Percentiles rank a stretch among this genome's conserved stretches.
These are phyloP conservation scores for Tripterygium wilfordii DNA, from an alignment of 177 flowering plant genomes.

Conservation along the genomic window DNA sequence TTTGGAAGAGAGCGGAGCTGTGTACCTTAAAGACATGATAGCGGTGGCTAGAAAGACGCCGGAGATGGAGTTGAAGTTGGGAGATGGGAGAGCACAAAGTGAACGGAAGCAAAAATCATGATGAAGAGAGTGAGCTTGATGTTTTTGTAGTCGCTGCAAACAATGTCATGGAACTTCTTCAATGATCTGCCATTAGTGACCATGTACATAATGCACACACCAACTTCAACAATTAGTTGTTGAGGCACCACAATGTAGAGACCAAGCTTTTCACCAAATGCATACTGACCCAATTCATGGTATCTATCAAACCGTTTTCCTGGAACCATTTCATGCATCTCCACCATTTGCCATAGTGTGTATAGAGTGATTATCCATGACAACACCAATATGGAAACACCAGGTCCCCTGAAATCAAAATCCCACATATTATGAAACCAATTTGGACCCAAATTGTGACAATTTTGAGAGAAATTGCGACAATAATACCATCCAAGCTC, in stretches of 20 bases:
- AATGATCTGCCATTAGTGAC: constrained; percentile 46
- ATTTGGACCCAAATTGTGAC: no score
- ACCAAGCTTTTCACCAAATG: constrained; percentile 39
- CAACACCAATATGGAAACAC: constrained; percentile 24
- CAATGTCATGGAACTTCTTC: constrained; percentile 32
- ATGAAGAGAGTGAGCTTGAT: constrained; percentile 36
- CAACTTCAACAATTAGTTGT: constrained; percentile 36
- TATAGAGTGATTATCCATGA: constrained; percentile 42
- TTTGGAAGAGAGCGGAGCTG: no score
- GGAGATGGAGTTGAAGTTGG: constrained; percentile 42
- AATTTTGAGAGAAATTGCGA: background rate
- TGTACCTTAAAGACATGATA: constrained; percentile 40
- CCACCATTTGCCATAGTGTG: constrained; percentile 49
- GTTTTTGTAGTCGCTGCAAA: constrained; percentile 18
- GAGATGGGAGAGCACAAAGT: constrained; percentile 34
- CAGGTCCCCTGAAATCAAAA: constrained; percentile 31
- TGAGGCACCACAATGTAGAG: constrained; percentile 39
- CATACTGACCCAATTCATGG: constrained; percentile 45
- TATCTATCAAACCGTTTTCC: constrained; percentile 40
- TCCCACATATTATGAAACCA: no score
- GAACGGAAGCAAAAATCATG: constrained; percentile 36
- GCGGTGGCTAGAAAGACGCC: constrained; percentile 38
- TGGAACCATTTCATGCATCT: constrained; percentile 47
- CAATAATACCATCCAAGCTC: constrained; percentile 36
- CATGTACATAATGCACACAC: constrained; percentile 44